Conservation (phyloP, 805 yeast genomes). For the Candida broadrunensis region DNA sequence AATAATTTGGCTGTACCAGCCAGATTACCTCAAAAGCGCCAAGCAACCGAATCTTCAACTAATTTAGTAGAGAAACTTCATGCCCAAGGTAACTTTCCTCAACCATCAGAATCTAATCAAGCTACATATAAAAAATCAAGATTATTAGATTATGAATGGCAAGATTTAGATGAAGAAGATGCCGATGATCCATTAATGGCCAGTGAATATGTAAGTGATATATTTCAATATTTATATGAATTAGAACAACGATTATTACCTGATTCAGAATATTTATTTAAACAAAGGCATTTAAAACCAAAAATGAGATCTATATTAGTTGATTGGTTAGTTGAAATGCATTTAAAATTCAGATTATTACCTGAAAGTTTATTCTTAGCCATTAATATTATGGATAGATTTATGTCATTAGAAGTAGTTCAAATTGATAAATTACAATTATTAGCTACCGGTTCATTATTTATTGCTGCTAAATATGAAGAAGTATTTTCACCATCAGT, state of each 20-base stretch:
- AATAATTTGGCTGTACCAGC: slow-evolving; percentile 2
- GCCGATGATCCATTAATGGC: slow-evolving; percentile 79
- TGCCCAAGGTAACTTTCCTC: slow-evolving; percentile 6
- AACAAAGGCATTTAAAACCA: slow-evolving; percentile 70
- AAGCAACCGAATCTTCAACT: slow-evolving; percentile 54
- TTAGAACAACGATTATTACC: slow-evolving; percentile 74
- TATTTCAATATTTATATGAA: slow-evolving; percentile 73
- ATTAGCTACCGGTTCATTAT: slow-evolving; percentile 79
- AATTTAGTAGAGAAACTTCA: slow-evolving; percentile 37
- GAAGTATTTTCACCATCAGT: slow-evolving; percentile 88
- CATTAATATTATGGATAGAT: slow-evolving; percentile 83
- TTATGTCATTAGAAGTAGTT: slow-evolving; percentile 70
- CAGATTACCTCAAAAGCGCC: slow-evolving; percentile 47
- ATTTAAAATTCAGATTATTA: slow-evolving; percentile 71
- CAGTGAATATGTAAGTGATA: slow-evolving; percentile 85
- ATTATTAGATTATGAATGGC: slow-evolving; percentile 55
- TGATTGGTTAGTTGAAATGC: slow-evolving; percentile 95
- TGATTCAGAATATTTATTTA: slow-evolving; percentile 60
- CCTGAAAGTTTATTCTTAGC: slow-evolving; percentile 87
- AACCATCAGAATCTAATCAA: slow-evolving; percentile 7
- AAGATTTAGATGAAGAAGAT: slow-evolving; percentile 71
- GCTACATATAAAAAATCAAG: slow-evolving; percentile 33
- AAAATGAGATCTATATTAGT: slow-evolving; percentile 81
- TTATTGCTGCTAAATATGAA: slow-evolving; percentile 90
- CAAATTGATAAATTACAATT: slow-evolving; percentile 79